Evolutionary conservation across 192 early-diverging fungal species (phyloP), one percentile per base, ranked within the genome.

Genomic region (Fimicolochytrium jonesii): DNA sequence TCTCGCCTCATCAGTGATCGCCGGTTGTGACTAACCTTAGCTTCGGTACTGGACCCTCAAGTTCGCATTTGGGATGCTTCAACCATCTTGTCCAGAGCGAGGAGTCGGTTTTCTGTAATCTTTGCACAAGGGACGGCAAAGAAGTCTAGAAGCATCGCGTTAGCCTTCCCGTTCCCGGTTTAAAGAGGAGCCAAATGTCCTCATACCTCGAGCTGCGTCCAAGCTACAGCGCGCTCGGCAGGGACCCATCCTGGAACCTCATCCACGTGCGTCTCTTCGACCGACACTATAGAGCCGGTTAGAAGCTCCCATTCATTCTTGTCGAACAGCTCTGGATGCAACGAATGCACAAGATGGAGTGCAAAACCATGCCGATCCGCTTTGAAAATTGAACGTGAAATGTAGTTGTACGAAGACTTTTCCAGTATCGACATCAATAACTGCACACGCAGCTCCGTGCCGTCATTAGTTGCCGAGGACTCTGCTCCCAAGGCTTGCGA

Each of bases 361-460:
- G 83, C 80, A 68, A 83, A 77, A 66, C 73, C 77, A 43, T 73
- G 77, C 31, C 76, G 66, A 61, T 85, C 81, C 13, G 43, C 63
- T 44, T 83, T 84, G 62, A 85, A 75, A 2, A 83, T 46, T 13
- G 80, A 74, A 20, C 77, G 42, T 36, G 78, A 76, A 11, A 81
- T 58, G 64, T 73, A 71, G 5, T 44, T 50, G 53, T 57, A 83
- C 15, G 56, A 48, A 3, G 74, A 30, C 61, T 80, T 80, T 64
- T 84, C 66, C 6, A 84, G 56, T 10, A 56, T 64, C 26, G 50
- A 54, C 29, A 68, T 73, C 20, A 84, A 54, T 13, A 72, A 45
- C 63, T 77, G 69, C 31, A 78, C 64, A 5, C 82, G 55, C 37
- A 78, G 42, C 35, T 84, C 82, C 28, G 70, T 71, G 7, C 69